These are phyloP conservation scores for Suillus spraguei DNA, from an alignment of 768 basidiomycete genomes.

Conservation along the genomic window DNA sequence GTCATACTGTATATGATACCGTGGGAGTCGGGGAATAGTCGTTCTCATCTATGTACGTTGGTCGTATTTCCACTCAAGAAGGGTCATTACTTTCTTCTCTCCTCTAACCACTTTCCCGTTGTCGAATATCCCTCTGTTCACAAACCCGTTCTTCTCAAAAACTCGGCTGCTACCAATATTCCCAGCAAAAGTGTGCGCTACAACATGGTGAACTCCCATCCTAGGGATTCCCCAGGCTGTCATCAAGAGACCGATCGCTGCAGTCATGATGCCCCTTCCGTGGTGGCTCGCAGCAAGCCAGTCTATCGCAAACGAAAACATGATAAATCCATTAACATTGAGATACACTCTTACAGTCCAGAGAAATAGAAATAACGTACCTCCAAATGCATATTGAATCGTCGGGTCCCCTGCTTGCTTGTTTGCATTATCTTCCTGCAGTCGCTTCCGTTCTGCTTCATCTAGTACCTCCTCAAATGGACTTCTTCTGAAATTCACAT, in stretches of 20 bases:
- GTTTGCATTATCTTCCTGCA: conserved; percentile 42
- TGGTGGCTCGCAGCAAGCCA: conserved; percentile 64
- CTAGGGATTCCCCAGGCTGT: conserved; percentile 63
- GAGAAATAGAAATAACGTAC: conserved; percentile 41
- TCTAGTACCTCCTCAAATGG: conserved; percentile 35
- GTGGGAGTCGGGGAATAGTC: too few relatives aligned
- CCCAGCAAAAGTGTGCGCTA: conserved; percentile 46
- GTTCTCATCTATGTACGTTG: too few relatives aligned
- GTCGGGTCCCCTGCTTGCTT: conserved; percentile 50
- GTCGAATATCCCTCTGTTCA: conserved; percentile 38
- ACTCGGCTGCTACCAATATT: conserved; percentile 66
- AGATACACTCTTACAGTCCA: too few relatives aligned
- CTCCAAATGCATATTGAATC: conserved; percentile 64
- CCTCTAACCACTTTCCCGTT: conserved; percentile 42
- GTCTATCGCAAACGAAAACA: conserved; percentile 40
- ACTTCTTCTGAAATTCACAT: conserved; percentile 28
- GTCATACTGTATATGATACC: too few relatives aligned
- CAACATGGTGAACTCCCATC: conserved; percentile 53
- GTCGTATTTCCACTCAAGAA: conserved; percentile 39
- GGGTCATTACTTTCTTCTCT: conserved; percentile 36
- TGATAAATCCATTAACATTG: too few relatives aligned
- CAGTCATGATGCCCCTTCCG: conserved; percentile 72
- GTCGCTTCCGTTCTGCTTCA: conserved; percentile 36
- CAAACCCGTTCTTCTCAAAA: conserved; percentile 69
- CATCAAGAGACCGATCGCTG: conserved; percentile 56